Conservation (phyloP, 2,329 filamentous ascomycete species). For the Neonectria faginata region DNA sequence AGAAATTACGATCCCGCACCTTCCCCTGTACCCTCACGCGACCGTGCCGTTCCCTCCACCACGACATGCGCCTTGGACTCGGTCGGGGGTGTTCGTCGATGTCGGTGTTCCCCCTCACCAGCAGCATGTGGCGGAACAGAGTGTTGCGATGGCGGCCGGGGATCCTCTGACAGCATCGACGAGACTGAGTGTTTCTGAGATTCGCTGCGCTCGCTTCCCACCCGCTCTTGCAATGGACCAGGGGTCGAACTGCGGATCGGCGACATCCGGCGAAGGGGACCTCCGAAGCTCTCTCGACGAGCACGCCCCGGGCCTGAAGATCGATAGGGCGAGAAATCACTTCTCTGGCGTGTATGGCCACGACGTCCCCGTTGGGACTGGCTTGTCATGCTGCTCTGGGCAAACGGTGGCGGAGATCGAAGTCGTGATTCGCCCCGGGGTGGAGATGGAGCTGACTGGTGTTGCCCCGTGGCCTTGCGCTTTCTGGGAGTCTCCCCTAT, state of each 20-base stretch:
- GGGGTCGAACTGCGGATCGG: slow-evolving; percentile 42
- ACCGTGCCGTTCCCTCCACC: slow-evolving; percentile 29
- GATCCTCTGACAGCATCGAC: slow-evolving; percentile 48
- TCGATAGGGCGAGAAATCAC: slow-evolving; percentile 53
- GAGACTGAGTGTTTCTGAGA: slow-evolving; percentile 51
- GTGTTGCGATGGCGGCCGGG: slow-evolving; percentile 30
- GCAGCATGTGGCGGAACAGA: slow-evolving; percentile 23
- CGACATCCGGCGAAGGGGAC: slow-evolving; percentile 41
- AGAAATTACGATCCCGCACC: slow-evolving; percentile 31
- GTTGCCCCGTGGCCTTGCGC: slow-evolving; percentile 75
- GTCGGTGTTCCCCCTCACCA: slow-evolving; percentile 33
- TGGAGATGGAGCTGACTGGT: slow-evolving; percentile 43
- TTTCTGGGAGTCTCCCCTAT: slow-evolving; percentile 84
- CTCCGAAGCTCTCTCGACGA: slow-evolving; percentile 44
- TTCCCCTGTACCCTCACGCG: slow-evolving; percentile 36
- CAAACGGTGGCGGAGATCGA: slow-evolving; percentile 50
- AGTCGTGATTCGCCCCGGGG: slow-evolving; percentile 47
- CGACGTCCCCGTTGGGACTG: slow-evolving; percentile 42
- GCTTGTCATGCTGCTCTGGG: slow-evolving; percentile 45
- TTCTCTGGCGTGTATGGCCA: slow-evolving; percentile 52
- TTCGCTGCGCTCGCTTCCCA: slow-evolving; percentile 44
- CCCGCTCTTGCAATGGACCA: slow-evolving; percentile 39
- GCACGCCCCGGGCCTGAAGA: slow-evolving; percentile 40
- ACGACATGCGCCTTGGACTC: slow-evolving; percentile 30
- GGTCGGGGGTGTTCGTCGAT: slow-evolving; percentile 31